Base-by-base conservation (phyloP, 164 flowering plant species). In the Magnolia changhungtana region DNA sequence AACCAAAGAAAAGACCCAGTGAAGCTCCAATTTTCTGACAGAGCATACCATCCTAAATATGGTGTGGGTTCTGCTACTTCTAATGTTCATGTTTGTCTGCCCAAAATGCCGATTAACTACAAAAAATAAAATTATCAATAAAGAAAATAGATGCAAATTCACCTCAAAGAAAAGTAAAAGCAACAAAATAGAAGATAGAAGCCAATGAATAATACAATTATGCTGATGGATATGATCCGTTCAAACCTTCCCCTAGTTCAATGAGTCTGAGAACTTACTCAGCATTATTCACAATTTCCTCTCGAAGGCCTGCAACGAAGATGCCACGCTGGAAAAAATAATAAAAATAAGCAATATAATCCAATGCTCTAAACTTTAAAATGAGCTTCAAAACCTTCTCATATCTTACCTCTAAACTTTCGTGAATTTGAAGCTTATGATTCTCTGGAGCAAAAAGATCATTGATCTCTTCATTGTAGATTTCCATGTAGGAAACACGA, bases 1-100 rank as follows among this genome's bases (percentile, higher is more conserved):
- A 9, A 55, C 31, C 31, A 2, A 29, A 29, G 31, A 29, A 2
- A 29, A 29, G 31, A 29, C 31, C 31, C 31, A 29, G 68, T 64
- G 8, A 10, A 31, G 23, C 55, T 37, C 72, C 24, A 50, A 50
- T 52, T 49, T 31, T 19, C 55, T 45, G 24, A 50, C 27, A 27
- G 52, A 67, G 58, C 80, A 66, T 86, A 96, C 99, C 98, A 96
- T 94, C 83, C 99, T 90, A 78, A 96, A 94, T 75, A 96, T 91
- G 7, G 98, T 92, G 82, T 96, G 99, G 37, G 98, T 94, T 80
- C 99, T 88, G 81, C 98, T 94, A 78, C 99, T 96, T 61, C 97
- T 86, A 67, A 84, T 90, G 83, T 96, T 96, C 97, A 96, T 94
- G 82, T 92, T 94, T 73, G 99, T 96, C 86, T 96, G 93, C 63